Base-by-base conservation (phyloP, 108 stramenopile genomes). In the Epithemia pelagica region DNA sequence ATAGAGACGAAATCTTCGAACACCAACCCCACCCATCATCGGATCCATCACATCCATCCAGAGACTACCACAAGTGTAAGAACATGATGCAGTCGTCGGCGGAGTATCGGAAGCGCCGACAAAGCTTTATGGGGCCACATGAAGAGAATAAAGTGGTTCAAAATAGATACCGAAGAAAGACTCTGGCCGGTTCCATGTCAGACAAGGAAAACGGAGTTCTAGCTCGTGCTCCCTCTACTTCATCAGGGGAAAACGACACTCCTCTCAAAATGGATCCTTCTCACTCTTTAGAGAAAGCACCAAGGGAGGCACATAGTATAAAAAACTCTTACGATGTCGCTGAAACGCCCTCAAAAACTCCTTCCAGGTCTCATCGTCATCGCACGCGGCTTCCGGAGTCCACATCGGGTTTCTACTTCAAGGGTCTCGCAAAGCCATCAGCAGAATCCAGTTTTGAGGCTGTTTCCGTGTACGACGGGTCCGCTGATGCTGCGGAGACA, bases 401-500 rank as follows among this genome's bases (percentile, higher is more conserved):
- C 10, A 46, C 37, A 10, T 46, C 37, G 10, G 37, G 37, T 15
- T 46, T 46, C 15, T 46, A 46, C 37, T 46, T 46, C 15, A 46
- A 46, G 15, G 37, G 37, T 10, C 15, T 46, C 10, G 10, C 5
- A 15, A 46, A 46, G 15, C 5, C 37, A 46, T 15, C 37, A 10
- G 5, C 37, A 46, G 37, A 46, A 10, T 5, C 37, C 15, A 46
- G 37, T 15, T 46, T 46, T 46, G 37, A 46, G 5, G 15, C 10
- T 10, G 10, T 46, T 5, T 46, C 37, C 37, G 15, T 15, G 15
- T 27, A 46, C 54, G 22, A 52, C 1, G 30, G 64, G 28, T 52
- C 32, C 22, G 24, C 56, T 0, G 46, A 28, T 21, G 60, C 26
- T 20, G 59, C 46, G 1, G 79, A 80, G 28, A 59, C 68, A 5